Percentiles rank a stretch among this genome's conserved stretches.
These are phyloP conservation scores for Mycena floridula DNA, from an alignment of 768 basidiomycete species.

Conservation along the genomic window DNA sequence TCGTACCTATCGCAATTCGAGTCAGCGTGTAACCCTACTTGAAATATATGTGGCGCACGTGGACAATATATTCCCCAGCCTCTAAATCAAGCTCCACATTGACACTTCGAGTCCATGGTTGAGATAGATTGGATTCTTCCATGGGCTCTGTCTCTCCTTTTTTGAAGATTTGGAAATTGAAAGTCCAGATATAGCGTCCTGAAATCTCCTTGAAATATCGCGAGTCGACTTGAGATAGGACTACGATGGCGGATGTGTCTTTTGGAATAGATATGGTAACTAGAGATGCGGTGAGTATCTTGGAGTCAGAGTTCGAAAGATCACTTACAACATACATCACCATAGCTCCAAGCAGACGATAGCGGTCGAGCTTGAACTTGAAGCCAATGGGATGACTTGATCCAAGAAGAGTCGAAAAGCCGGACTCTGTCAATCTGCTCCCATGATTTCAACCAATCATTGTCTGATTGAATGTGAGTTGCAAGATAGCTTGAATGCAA, in stretches of 20 bases:
- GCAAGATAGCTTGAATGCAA: background rate
- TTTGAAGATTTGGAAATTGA: slow-evolving; percentile 47
- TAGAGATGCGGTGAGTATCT: slow-evolving; percentile 11
- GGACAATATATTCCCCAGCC: slow-evolving; percentile 37
- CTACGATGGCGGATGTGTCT: slow-evolving; percentile 37
- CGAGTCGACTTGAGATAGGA: slow-evolving; percentile 44
- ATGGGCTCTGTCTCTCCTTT: slow-evolving; percentile 33
- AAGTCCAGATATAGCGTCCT: slow-evolving; percentile 35
- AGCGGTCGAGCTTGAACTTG: slow-evolving; percentile 35
- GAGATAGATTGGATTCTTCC: slow-evolving; percentile 29
- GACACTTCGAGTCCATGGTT: slow-evolving; percentile 32
- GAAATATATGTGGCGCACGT: too few relatives aligned
- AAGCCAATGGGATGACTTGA: slow-evolving; percentile 43
- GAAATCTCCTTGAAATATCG: slow-evolving; percentile 45
- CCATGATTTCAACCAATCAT: slow-evolving; percentile 38
- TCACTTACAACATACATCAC: slow-evolving; percentile 47
- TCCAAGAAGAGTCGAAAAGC: slow-evolving; percentile 43
- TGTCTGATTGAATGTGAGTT: slow-evolving; percentile 22
- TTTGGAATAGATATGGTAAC: slow-evolving; percentile 40
- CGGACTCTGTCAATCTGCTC: slow-evolving; percentile 36
- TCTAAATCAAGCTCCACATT: slow-evolving; percentile 37
- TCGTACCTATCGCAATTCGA: too few relatives aligned
- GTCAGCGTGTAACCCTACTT: too few relatives aligned
- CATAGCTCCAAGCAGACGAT: slow-evolving; percentile 44
- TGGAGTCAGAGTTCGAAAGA: background rate